A percentile compares a stretch with the other conserved stretches of the same genome.
These are phyloP conservation scores for Styphnolobium japonicum DNA, from an alignment of 306 rosid genomes.

Conservation along the genomic window DNA sequence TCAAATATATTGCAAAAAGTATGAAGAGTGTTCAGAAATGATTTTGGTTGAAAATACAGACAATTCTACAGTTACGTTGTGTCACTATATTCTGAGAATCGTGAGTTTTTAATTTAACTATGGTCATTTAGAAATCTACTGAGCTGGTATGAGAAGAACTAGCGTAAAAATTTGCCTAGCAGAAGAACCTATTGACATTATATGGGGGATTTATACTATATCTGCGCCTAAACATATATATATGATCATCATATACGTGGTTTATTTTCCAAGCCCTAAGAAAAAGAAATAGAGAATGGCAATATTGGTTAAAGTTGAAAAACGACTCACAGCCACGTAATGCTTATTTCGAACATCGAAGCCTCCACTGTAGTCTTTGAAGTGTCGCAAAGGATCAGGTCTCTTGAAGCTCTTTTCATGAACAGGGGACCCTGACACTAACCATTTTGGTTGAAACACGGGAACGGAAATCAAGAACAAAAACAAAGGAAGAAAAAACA, in stretches of 20 bases:
- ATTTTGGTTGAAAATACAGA: not conserved
- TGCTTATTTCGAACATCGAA: conserved; percentile 55
- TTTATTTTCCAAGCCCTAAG: not conserved
- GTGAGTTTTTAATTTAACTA: no score
- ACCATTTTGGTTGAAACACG: conserved; percentile 25
- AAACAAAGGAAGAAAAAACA: conserved; percentile 32
- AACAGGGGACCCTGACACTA: conserved; percentile 41
- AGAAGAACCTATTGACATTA: not conserved
- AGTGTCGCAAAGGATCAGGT: conserved; percentile 60
- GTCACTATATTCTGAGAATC: not conserved
- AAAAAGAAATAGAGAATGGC: not conserved
- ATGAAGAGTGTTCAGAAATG: not conserved
- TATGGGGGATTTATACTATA: not conserved
- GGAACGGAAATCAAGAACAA: conserved; percentile 42
- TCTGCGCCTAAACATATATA: not conserved
- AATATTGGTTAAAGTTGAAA: not conserved
- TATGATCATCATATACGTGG: not conserved
- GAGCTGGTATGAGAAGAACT: not conserved
- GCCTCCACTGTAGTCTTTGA: conserved; percentile 57
- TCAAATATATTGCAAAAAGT: not conserved
- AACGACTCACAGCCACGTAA: conserved; percentile 64
- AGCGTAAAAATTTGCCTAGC: not conserved
- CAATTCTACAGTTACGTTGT: not conserved
- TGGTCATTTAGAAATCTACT: not conserved
- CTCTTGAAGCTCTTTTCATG: conserved; percentile 42